Evolutionary conservation across 2,329 filamentous ascomycete species (phyloP), one percentile per base, ranked within the genome.

Genomic region (Chrysosporium keratinophilum): DNA sequence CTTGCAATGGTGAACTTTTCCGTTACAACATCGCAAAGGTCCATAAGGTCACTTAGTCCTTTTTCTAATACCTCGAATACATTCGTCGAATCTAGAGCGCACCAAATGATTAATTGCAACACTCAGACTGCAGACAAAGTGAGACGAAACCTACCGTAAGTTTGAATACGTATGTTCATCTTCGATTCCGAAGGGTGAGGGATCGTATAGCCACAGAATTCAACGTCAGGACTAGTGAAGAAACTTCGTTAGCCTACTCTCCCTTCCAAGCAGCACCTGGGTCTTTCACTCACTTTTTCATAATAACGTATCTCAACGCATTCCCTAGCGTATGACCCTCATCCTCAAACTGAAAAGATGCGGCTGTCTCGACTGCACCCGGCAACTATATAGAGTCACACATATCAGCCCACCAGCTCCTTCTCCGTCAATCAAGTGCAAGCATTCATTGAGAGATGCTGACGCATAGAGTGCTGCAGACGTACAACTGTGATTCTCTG

Each of bases 111-210:
- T 19, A 51, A 7, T 23, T 45, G 28, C 23, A 37, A 15, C 44
- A 39, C 19, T 23, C 7, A 19, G 23, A 51, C 6, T 6, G 4
- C n/a, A 40, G 1, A 10, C 15, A 10, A 33, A 23, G 15, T 31
- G 2, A 39, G 28, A 37, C n/a, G 9, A 4, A 17, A 71, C 82
- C 67, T 75, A 95, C 91, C 87, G 65, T 93, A 97, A 61, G 91
- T 98, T 72, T 98, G 93, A 58, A 98, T 97, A 64, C 93, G 82
- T 58, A 98, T 76, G 66, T 97, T 95, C 91, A 98, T 95, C 73
- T 95, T 93, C 40, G 84, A 76, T 71, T 98, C 93, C 39, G 90
- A 95, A 49, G 93, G 93, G 72, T 98, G 93, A 31, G 93, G 93
- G 57, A 98, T 97, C 6, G 91, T 88, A 71, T 98, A 98, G 57